Evolutionary conservation across 2,329 filamentous ascomycete genomes (phyloP).

Genomic region (Fusarium temperatum): DNA sequence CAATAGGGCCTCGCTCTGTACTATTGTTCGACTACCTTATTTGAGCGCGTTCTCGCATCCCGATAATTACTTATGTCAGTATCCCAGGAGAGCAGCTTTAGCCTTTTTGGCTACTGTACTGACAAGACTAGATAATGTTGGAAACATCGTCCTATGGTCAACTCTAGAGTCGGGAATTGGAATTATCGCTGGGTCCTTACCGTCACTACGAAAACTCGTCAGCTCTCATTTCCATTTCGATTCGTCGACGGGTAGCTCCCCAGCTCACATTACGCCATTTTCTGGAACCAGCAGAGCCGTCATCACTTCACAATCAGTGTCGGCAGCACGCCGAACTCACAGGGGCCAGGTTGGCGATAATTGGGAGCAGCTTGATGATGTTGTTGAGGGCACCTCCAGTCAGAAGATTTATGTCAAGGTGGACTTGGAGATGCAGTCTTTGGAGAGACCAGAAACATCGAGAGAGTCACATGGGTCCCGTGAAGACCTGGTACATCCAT

Average conservation of each 20-base stretch:
- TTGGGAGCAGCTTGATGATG: conserved; percentile 7
- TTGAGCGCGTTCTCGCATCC: conserved; percentile 1
- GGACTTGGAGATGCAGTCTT: conserved; percentile 1
- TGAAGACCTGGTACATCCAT: neutral
- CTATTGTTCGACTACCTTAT: conserved; percentile 24
- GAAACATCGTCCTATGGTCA: conserved; percentile 22
- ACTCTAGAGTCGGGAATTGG: conserved; percentile 29
- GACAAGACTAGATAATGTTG: conserved; percentile 4
- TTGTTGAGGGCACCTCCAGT: neutral
- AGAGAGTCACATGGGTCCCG: neutral
- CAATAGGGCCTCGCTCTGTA: conserved; percentile 19
- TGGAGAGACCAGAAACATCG: neutral
- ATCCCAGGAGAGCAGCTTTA: accelerated
- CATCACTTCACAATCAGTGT: neutral
- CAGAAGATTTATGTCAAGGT: conserved; percentile 13
- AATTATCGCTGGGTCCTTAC: conserved; percentile 22
- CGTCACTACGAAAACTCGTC: conserved; percentile 13
- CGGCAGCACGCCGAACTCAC: neutral
- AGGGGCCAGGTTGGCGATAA: neutral
- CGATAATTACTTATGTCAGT: conserved; percentile 13
- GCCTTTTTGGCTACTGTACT: neutral
- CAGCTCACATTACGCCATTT: conserved; percentile 1
- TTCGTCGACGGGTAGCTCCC: neutral
- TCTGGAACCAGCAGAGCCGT: neutral
- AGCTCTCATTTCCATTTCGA: conserved; percentile 5